Base-by-base conservation (phyloP, 2,329 filamentous ascomycete species). In the Stromatinia cepivora region DNA sequence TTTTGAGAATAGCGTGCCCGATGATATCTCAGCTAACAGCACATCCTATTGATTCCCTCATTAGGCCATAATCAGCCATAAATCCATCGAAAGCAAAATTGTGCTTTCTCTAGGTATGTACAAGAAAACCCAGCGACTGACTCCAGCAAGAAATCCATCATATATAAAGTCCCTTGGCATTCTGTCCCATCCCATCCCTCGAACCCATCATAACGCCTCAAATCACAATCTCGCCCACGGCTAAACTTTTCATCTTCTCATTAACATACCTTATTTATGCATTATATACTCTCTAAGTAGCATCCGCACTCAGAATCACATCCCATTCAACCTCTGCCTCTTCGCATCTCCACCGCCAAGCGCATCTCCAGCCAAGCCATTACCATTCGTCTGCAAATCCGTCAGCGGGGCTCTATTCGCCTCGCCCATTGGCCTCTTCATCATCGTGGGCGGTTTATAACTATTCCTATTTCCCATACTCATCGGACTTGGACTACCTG, bases 401-500 rank as follows among this genome's bases (percentile, higher is more conserved):
- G 68, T 70, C 64, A 78, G 69, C n/a, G 76, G 74, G 10, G 72
- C 45, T 63, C 76, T 76, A 31, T 52, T 58, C 20, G 42, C 53
- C 53, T 45, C 64, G 65, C 75, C 73, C 45, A 73, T 70, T 6
- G 74, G 71, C 56, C 77, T 74, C 66, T 78, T 79, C 80, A 88
- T 86, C 0, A 88, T 85, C 0, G 86, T 87, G 1, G 84, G 85
- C 15, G 87, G 87, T 22, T 83, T 83, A 72, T 88, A 90, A 72
- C 84, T 83, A n/a, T 81, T 81, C 45, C 87, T 80, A 73, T 89
- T 90, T 11, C 81, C 83, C 56, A 88, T 80, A 34, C 28, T 45
- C 48, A 56, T 42, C 15, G 87, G 87, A 76, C 86, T 89, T 0
- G 81, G 78, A 20, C 80, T 83, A 11, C 82, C 82, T 0, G 88